Evolutionary conservation across 345 rosid species (phyloP).

Genomic region (Xanthoceras sorbifolium): DNA sequence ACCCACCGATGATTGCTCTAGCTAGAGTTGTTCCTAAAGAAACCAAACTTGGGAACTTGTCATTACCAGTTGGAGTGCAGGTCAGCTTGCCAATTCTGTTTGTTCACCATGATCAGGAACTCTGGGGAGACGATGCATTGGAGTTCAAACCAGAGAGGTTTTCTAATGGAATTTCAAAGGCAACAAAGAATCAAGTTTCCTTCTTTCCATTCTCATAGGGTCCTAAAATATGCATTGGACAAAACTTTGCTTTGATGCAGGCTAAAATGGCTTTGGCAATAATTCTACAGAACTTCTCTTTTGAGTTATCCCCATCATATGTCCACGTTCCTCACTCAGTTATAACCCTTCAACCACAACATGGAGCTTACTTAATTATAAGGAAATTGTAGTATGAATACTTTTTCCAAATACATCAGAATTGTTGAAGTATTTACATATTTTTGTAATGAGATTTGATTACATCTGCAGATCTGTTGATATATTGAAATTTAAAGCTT

Average conservation of each 20-base stretch:
- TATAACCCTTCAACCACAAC: constrained; percentile 41
- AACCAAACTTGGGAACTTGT: too few species aligned
- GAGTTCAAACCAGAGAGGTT: constrained; percentile 33
- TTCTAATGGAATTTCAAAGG: constrained; percentile 37
- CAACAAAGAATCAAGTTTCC: constrained; percentile 40
- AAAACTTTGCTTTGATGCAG: constrained; percentile 48
- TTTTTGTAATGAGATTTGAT: too few species aligned
- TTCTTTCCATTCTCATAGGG: constrained; percentile 53
- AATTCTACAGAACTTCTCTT: constrained; percentile 45
- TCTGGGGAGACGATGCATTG: constrained; percentile 29
- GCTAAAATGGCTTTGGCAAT: constrained; percentile 45
- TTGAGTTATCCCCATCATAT: constrained; percentile 47
- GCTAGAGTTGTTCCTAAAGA: not conserved
- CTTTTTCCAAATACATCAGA: too few species aligned
- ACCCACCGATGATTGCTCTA: constrained; percentile 5
- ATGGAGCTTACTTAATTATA: constrained; percentile 49
- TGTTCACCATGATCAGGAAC: constrained; percentile 25
- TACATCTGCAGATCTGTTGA: too few species aligned
- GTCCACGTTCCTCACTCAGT: constrained; percentile 50
- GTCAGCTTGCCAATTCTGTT: constrained; percentile 12
- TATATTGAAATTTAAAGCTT: constrained; percentile 25
- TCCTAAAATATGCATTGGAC: constrained; percentile 57
- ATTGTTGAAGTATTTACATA: too few species aligned
- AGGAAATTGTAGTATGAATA: too few species aligned
- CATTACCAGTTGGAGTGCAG: constrained; percentile 12